Conservation (phyloP, 192 early-diverging fungal species). For the Phlyctochytrium bullatum region DNA sequence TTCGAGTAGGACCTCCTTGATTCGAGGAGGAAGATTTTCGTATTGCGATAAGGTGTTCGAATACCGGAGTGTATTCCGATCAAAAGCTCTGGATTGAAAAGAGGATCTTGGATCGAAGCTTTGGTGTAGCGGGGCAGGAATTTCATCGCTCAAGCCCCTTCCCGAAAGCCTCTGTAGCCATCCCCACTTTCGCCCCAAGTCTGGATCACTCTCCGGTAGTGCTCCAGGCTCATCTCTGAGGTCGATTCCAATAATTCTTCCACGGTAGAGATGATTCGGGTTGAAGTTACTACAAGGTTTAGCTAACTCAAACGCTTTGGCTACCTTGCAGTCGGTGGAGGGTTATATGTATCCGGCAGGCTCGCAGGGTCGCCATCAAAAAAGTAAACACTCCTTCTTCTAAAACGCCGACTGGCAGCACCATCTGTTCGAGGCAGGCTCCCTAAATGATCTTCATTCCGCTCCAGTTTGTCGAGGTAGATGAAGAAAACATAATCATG, state of each 20-base stretch:
- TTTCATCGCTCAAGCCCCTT: neutral
- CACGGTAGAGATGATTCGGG: no score
- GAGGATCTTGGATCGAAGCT: neutral
- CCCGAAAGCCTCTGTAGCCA: neutral
- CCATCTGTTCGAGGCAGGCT: neutral
- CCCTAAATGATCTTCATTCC: neutral
- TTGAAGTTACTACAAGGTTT: no score
- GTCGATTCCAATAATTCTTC: neutral
- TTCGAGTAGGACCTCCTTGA: neutral
- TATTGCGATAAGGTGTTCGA: neutral
- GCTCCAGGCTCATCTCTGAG: neutral
- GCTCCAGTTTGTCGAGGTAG: neutral
- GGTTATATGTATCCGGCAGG: no score
- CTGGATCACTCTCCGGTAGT: neutral
- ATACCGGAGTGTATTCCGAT: neutral
- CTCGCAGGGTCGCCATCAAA: neutral
- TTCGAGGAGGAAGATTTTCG: neutral
- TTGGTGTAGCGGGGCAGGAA: neutral
- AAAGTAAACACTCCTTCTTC: neutral
- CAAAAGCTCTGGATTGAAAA: neutral
- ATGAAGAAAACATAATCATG: neutral
- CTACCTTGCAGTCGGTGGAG: no score
- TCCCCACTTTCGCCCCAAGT: neutral
- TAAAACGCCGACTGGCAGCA: neutral
- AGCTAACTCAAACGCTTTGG: no score